phyloP scores from a whole-genome alignment of 768 basidiomycete species.

The Butyriboletus loyo region DNA sequence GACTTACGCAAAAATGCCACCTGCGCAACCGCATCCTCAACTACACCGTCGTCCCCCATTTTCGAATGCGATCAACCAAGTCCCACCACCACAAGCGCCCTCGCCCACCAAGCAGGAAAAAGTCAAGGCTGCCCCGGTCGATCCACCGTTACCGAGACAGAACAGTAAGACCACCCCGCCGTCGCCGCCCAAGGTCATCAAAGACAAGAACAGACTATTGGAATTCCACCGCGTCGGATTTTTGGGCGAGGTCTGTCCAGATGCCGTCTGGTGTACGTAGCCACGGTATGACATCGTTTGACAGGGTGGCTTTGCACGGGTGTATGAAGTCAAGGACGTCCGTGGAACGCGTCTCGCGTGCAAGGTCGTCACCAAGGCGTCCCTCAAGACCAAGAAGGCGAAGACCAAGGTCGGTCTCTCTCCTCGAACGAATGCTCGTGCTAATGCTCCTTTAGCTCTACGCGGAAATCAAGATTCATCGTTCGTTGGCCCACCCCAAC shows the following conservation, averaged over 20 bases:
- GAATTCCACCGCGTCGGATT: slow-evolving; percentile 76
- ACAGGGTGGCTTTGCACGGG: slow-evolving; percentile 91
- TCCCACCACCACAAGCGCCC: slow-evolving; percentile 27
- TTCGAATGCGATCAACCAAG: slow-evolving; percentile 39
- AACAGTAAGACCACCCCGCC: slow-evolving; percentile 81
- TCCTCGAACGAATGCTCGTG: background rate
- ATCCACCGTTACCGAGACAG: slow-evolving; percentile 75
- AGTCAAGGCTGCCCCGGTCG: slow-evolving; percentile 40
- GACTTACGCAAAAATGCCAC: slow-evolving; percentile 33
- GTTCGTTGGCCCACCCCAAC: slow-evolving; percentile 86
- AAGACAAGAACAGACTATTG: slow-evolving; percentile 53
- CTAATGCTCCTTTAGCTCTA: slow-evolving; percentile 61
- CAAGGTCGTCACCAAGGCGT: slow-evolving; percentile 92
- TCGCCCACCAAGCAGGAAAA: slow-evolving; percentile 38
- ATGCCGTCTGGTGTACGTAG: background rate
- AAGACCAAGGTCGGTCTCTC: slow-evolving; percentile 78
- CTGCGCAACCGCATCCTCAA: slow-evolving; percentile 5
- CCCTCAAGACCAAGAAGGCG: slow-evolving; percentile 92
- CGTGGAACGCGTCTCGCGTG: slow-evolving; percentile 70
- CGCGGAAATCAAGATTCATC: slow-evolving; percentile 98
- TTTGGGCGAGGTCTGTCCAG: slow-evolving; percentile 70
- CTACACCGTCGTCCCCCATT: slow-evolving; percentile 42
- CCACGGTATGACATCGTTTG: background rate
- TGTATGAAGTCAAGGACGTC: slow-evolving; percentile 87
- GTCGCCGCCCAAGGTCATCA: slow-evolving; percentile 74